Conservation (phyloP, 352 stramenopile species). For the Pythium scleroteichum region DNA sequence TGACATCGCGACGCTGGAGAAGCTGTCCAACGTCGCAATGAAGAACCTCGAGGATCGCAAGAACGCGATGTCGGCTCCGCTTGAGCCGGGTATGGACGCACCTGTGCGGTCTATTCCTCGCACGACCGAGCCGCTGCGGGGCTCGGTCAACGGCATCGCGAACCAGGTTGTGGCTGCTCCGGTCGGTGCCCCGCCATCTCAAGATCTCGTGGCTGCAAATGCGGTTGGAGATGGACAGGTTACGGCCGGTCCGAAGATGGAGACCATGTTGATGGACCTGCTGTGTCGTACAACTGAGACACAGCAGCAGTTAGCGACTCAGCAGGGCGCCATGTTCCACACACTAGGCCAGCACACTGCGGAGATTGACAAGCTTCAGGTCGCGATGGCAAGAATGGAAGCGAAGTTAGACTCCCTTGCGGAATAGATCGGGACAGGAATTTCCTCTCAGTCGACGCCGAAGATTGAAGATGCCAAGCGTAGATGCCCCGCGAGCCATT, state of each 20-base stretch:
- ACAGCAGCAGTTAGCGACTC: conserved; percentile 89
- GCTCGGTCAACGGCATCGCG: conserved; percentile 72
- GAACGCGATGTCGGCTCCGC: conserved; percentile 71
- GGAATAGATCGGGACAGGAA: conserved; percentile 41
- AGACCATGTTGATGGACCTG: conserved; percentile 90
- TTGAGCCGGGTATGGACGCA: conserved; percentile 52
- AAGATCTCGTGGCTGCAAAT: conserved; percentile 82
- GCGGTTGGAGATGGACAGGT: conserved; percentile 78
- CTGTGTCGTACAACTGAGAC: conserved; percentile 87
- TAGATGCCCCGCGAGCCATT: background rate
- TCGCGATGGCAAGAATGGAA: conserved; percentile 87
- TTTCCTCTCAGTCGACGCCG: background rate
- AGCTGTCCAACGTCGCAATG: conserved; percentile 88
- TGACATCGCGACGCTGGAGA: conserved; percentile 85
- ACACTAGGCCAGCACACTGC: conserved; percentile 89
- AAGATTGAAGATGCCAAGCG: conserved; percentile 3
- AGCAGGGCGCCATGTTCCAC: conserved; percentile 90
- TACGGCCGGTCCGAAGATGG: conserved; percentile 85
- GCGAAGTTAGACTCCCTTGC: conserved; percentile 85
- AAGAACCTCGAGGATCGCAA: conserved; percentile 91
- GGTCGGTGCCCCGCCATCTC: conserved; percentile 43
- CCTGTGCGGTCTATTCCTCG: conserved; percentile 34
- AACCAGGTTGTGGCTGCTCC: conserved; percentile 76
- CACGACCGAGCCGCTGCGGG: conserved; percentile 41
- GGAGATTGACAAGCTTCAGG: conserved; percentile 87